phyloP scores from a whole-genome alignment of 352 stramenopile species.

The Pelagophyceae sp. region DNA sequence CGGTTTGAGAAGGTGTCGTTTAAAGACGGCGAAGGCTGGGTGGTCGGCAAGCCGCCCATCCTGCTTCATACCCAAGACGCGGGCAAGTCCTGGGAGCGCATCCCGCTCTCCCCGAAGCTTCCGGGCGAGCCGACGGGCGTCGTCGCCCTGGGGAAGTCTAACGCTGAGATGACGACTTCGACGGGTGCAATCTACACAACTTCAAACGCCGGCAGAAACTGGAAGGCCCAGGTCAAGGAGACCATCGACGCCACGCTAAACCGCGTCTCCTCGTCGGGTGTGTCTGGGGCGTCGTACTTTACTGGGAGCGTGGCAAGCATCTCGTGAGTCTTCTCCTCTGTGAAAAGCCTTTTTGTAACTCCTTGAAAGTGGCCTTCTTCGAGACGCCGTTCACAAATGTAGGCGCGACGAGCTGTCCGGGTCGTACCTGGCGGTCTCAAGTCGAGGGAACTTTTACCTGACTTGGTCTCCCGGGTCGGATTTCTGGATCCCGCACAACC shows the following conservation, averaged over 20 bases:
- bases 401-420: conserved; percentile 43
- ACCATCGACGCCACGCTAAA: conserved; percentile 75
- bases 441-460: conserved; percentile 71
- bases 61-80: conserved; percentile 66
- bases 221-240: conserved; percentile 75
- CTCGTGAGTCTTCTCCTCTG: conserved; percentile 29
- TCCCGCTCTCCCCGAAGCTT: conserved; percentile 65
- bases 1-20: conserved; percentile 60
- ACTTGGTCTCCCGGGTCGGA: conserved; percentile 69
- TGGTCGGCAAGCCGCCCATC: conserved; percentile 66
- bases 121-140: conserved; percentile 64
- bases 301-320: conserved; percentile 59
- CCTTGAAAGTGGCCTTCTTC: conserved; percentile 14
- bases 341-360: background rate
- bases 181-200: conserved; percentile 64
- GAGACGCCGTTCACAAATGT: no score
- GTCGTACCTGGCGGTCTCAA: conserved; percentile 59
- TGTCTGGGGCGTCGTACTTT: conserved; percentile 67
- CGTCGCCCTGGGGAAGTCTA: conserved; percentile 51
- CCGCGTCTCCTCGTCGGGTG: conserved; percentile 57
- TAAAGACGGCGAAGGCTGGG: conserved; percentile 62
- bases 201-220: conserved; percentile 69
- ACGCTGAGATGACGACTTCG: conserved; percentile 70
- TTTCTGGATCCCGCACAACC: conserved; percentile 71
- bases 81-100: conserved; percentile 59